phyloP scores from a whole-genome alignment of 805 yeast genomes.

The Hanseniaspora lindneri region DNA sequence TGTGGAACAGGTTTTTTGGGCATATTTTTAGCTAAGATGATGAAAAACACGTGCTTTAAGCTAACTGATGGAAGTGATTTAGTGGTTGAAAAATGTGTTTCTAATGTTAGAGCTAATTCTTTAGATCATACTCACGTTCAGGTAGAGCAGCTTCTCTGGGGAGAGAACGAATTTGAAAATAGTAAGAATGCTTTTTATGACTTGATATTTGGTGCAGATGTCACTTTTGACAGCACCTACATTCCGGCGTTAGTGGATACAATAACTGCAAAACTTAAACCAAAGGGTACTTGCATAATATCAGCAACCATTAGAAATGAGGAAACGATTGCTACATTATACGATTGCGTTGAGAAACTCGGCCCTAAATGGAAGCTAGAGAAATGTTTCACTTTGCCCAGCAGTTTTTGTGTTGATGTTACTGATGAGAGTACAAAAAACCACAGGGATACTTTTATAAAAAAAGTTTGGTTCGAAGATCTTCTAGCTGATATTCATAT shows the following conservation, averaged over 20 bases:
- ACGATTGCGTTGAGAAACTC: constrained; percentile 24
- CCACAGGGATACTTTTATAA: constrained; percentile 2
- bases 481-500: constrained; percentile 15
- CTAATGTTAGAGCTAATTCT: constrained; percentile 38
- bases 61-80: constrained; percentile 19
- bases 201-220: constrained; percentile 70
- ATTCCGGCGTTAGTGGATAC: constrained; percentile 45
- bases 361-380: constrained; percentile 13
- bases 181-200: constrained; percentile 28
- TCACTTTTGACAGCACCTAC: constrained; percentile 62
- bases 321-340: constrained; percentile 38
- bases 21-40: constrained; percentile 1
- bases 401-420: constrained; percentile 7
- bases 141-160: constrained; percentile 40
- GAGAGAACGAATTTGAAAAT: constrained; percentile 29
- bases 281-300: constrained; percentile 32
- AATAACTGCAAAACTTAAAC: constrained; percentile 25
- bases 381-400: neutral
- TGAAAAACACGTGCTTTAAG: neutral
- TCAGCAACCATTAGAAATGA: constrained; percentile 69
- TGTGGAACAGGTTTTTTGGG: constrained; percentile 83
- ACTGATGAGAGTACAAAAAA: neutral
- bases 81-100: constrained; percentile 21
- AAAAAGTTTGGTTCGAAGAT: constrained; percentile 12
- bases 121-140: constrained; percentile 18